A percentile compares a stretch with the other conserved stretches of the same genome.
Evolutionary conservation across 116 monocot genomes (phyloP).

Genomic region (Iris pallida): DNA sequence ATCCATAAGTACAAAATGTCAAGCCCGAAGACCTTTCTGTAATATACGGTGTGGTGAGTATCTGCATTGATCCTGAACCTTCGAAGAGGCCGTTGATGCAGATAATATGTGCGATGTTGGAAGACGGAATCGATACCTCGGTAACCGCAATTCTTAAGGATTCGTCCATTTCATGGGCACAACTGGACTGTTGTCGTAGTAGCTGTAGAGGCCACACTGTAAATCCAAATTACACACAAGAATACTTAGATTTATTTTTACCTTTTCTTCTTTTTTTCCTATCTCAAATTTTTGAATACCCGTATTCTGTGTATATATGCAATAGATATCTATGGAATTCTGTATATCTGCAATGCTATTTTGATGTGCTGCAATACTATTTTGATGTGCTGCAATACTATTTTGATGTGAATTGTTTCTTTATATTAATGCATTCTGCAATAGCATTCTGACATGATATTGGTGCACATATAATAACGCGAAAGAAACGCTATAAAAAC

Average conservation of each 20-base stretch:
- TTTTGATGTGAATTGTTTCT: too few species aligned
- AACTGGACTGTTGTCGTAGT: constrained; percentile 52
- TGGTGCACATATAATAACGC: too few species aligned
- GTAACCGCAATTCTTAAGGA: constrained; percentile 48
- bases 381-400: too few species aligned
- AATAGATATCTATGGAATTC: too few species aligned
- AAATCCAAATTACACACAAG: constrained; percentile 15
- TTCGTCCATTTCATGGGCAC: constrained; percentile 75
- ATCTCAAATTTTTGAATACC: too few species aligned
- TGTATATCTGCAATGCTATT: too few species aligned
- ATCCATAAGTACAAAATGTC: constrained; percentile 62
- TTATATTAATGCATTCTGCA: too few species aligned
- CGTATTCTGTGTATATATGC: too few species aligned
- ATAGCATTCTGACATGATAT: too few species aligned
- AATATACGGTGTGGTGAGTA: constrained; percentile 54
- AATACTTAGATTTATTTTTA: constrained; percentile 8
- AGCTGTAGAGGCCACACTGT: constrained; percentile 9
- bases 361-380: too few species aligned
- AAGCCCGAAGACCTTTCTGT: constrained; percentile 56
- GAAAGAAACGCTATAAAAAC: too few species aligned
- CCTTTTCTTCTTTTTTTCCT: too few species aligned
- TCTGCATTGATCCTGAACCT: constrained; percentile 64
- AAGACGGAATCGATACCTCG: constrained; percentile 73
- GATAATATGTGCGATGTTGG: constrained; percentile 64
- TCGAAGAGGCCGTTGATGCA: constrained; percentile 78